phyloP scores from a whole-genome alignment of 2,329 filamentous ascomycete genomes.

The Ilyonectria mors-panacis region DNA sequence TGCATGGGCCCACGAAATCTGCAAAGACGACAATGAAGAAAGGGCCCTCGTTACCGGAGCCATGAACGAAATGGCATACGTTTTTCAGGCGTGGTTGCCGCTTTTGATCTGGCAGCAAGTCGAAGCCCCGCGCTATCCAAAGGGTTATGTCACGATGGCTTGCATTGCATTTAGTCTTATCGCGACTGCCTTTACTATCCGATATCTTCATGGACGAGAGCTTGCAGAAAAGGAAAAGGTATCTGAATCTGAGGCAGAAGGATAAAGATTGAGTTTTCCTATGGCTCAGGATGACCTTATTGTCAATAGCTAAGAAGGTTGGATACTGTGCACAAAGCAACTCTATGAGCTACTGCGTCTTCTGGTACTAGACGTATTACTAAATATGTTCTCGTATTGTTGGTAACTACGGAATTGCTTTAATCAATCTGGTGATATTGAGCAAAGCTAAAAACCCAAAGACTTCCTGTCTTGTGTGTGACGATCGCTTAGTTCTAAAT shows the following conservation, averaged over 20 bases:
- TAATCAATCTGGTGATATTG: too few relatives aligned
- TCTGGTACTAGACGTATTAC: too few relatives aligned
- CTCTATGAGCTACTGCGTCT: too few relatives aligned
- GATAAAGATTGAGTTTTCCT: too few relatives aligned
- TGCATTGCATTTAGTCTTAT: constrained; percentile 66
- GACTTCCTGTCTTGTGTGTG: too few relatives aligned
- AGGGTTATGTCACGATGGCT: constrained; percentile 71
- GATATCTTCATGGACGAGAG: constrained; percentile 38
- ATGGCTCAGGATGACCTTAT: too few relatives aligned
- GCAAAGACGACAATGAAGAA: constrained; percentile 72
- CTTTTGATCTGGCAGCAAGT: constrained; percentile 76
- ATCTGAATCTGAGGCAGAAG: constrained; percentile 12
- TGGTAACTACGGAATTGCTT: too few relatives aligned
- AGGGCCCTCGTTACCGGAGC: constrained; percentile 74
- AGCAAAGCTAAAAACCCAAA: too few relatives aligned
- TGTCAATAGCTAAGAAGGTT: too few relatives aligned
- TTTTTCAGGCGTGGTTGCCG: constrained; percentile 79
- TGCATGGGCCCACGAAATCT: constrained; percentile 66
- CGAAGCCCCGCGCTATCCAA: constrained; percentile 72
- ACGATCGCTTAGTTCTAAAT: too few relatives aligned
- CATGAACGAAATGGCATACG: constrained; percentile 80
- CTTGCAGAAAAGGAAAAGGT: constrained; percentile 20
- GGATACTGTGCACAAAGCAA: too few relatives aligned
- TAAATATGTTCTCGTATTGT: too few relatives aligned
- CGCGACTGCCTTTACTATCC: constrained; percentile 62